Evolutionary conservation across 129 eudicot genomes (phyloP).

Genomic region (Calendula officinalis): DNA sequence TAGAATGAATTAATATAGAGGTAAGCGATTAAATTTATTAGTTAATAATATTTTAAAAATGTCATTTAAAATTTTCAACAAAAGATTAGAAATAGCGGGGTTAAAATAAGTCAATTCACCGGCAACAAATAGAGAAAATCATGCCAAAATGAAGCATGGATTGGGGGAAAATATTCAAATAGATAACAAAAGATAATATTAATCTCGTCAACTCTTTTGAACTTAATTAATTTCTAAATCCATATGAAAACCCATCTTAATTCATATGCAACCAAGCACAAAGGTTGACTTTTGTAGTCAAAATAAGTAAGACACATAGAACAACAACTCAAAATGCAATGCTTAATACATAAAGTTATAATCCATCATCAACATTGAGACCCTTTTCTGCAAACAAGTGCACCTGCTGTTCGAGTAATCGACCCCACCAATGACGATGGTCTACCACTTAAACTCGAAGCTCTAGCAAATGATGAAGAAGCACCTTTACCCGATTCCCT

Average conservation of each 20-base stretch:
- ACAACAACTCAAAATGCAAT: neutral
- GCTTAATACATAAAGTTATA: slow-evolving; percentile 1
- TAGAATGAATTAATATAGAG: too few species aligned
- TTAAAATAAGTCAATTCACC: neutral
- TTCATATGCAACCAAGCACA: slow-evolving; percentile 21
- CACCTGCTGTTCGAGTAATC: slow-evolving; percentile 59
- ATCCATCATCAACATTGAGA: slow-evolving; percentile 38
- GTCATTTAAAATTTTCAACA: neutral
- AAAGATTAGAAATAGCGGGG: neutral
- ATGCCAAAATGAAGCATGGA: slow-evolving; percentile 6
- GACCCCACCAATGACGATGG: slow-evolving; percentile 66
- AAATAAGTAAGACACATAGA: slow-evolving; percentile 13
- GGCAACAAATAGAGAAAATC: slow-evolving; percentile 5
- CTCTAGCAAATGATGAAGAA: slow-evolving; percentile 60
- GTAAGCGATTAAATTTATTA: neutral
- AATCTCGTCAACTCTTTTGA: slow-evolving; percentile 34
- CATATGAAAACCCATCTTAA: slow-evolving; percentile 21
- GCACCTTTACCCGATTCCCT: slow-evolving; percentile 56
- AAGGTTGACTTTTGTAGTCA: slow-evolving; percentile 26
- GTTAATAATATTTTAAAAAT: neutral
- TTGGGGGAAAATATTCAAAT: neutral
- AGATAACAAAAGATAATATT: slow-evolving; percentile 6
- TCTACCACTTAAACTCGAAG: slow-evolving; percentile 71
- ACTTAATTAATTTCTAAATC: neutral
- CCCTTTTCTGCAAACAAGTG: slow-evolving; percentile 61